Conservation (phyloP, 306 rosid genomes). For the Abrus precatorius region DNA sequence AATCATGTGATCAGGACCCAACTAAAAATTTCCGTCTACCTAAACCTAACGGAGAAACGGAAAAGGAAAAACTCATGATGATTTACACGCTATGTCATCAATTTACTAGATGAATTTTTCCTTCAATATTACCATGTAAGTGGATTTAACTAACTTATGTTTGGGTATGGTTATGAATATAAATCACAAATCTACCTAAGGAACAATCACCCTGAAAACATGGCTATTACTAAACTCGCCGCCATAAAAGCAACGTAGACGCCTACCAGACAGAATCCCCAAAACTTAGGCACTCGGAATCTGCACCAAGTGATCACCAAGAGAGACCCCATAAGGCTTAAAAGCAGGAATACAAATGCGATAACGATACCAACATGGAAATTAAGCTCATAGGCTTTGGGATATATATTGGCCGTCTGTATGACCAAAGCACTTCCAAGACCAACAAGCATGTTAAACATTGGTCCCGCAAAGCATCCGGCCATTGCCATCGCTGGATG, state of each 20-base stretch:
- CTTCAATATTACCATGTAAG: constrained; percentile 34
- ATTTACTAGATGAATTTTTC: constrained; percentile 17
- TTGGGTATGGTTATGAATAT: constrained; percentile 31
- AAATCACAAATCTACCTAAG: constrained; percentile 17
- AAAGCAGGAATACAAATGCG: constrained; percentile 88
- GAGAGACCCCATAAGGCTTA: constrained; percentile 95
- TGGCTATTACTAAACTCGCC: constrained; percentile 70
- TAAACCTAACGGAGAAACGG: constrained; percentile 17
- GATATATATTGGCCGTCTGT: constrained; percentile 77
- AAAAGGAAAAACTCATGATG: constrained; percentile 26
- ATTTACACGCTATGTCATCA: constrained; percentile 7
- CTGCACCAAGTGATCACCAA: constrained; percentile 90
- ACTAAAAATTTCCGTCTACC: not conserved
- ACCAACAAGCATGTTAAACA: constrained; percentile 98
- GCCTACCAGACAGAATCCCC: constrained; percentile 97
- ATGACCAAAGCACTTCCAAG: constrained; percentile 93
- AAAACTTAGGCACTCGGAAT: constrained; percentile 91
- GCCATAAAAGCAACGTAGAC: constrained; percentile 81
- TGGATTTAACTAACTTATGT: constrained; percentile 31
- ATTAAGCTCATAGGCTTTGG: constrained; percentile 76
- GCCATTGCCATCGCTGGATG: constrained; percentile 99
- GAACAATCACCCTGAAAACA: constrained; percentile 70
- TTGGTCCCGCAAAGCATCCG: constrained; percentile 96
- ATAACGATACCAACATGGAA: constrained; percentile 84
- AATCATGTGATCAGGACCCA: constrained; percentile 8